Percentiles rank a stretch among this genome's conserved stretches.
These are phyloP conservation scores for Rachicladosporium sp. DNA, from an alignment of 2,329 filamentous ascomycete species.

Conservation along the genomic window DNA sequence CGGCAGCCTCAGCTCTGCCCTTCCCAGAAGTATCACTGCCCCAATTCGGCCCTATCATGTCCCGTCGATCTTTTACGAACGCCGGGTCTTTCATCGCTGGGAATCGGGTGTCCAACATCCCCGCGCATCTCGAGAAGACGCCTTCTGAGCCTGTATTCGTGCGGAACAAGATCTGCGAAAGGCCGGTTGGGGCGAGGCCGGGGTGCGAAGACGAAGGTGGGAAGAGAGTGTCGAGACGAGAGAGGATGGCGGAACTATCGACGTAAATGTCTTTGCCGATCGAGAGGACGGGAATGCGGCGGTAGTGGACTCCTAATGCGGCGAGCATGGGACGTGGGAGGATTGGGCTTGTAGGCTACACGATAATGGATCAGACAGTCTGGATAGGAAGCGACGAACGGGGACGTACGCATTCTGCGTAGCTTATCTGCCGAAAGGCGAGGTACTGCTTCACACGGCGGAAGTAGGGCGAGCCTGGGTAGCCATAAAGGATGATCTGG, in stretches of 20 bases:
- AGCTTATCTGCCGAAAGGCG: conserved; percentile 51
- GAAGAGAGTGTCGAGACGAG: conserved; percentile 13
- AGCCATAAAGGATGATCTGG: conserved; percentile 48
- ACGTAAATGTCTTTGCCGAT: conserved; percentile 23
- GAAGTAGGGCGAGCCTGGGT: conserved; percentile 52
- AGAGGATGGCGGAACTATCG: conserved; percentile 20
- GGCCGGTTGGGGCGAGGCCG: background rate
- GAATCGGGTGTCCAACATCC: conserved; percentile 13
- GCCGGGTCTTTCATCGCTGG: conserved; percentile 5
- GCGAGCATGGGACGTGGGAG: conserved; percentile 9
- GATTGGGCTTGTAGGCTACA: background rate
- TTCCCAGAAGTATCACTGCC: conserved; percentile 3
- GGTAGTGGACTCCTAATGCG: conserved; percentile 7
- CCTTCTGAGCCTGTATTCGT: conserved; percentile 7
- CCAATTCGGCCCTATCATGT: conserved; percentile 9
- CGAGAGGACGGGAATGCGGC: conserved; percentile 20
- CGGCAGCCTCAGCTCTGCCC: conserved; percentile 6
- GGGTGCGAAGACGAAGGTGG: background rate
- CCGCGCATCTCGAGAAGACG: conserved; percentile 10
- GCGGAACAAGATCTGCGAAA: conserved; percentile 2
- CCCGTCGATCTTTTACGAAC: conserved; percentile 8
- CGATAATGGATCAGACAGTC: too few relatives aligned
- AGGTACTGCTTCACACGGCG: conserved; percentile 55
- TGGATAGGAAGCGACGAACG: too few relatives aligned
- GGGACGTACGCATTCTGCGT: conserved; percentile 16